A percentile compares a stretch with the other conserved stretches of the same genome.
These are phyloP conservation scores for Bryum argenteum DNA, from an alignment of 225 moss, liverwort and hornwort species.

Conservation along the genomic window DNA sequence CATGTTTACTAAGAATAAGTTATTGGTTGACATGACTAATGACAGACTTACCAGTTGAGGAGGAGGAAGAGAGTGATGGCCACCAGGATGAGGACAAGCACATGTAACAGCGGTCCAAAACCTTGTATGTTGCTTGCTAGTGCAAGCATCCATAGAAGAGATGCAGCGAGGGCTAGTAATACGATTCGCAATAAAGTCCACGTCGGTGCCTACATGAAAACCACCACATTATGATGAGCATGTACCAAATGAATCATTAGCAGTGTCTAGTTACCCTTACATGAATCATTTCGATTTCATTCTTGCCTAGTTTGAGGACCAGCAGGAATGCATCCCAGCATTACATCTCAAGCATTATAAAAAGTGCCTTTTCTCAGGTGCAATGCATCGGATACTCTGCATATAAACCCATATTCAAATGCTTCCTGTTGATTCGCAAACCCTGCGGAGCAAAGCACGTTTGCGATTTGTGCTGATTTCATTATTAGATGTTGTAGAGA, in stretches of 20 bases:
- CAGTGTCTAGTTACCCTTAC: background rate
- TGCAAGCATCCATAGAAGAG: constrained; percentile 71
- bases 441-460: too few relatives aligned
- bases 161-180: constrained; percentile 65
- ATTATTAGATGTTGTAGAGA: too few relatives aligned
- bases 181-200: constrained; percentile 70
- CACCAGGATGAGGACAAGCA: constrained; percentile 65
- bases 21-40: constrained; percentile 8
- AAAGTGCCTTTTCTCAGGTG: too few relatives aligned
- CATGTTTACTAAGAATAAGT: background rate
- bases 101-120: constrained; percentile 60
- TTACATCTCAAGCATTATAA: too few relatives aligned
- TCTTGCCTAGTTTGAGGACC: too few relatives aligned
- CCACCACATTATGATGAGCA: background rate
- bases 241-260: background rate
- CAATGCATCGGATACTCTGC: too few relatives aligned
- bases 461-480: too few relatives aligned
- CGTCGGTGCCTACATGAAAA: constrained; percentile 64
- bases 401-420: too few relatives aligned
- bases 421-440: too few relatives aligned
- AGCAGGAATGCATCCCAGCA: too few relatives aligned
- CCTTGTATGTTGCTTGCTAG: constrained; percentile 65
- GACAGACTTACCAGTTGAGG: constrained; percentile 61
- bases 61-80: constrained; percentile 67
- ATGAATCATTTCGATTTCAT: too few relatives aligned